Percentiles rank a stretch among this genome's conserved stretches.
Conservation (phyloP, 2,329 filamentous ascomycete species). For the Pseudohalonectria lignicola region DNA sequence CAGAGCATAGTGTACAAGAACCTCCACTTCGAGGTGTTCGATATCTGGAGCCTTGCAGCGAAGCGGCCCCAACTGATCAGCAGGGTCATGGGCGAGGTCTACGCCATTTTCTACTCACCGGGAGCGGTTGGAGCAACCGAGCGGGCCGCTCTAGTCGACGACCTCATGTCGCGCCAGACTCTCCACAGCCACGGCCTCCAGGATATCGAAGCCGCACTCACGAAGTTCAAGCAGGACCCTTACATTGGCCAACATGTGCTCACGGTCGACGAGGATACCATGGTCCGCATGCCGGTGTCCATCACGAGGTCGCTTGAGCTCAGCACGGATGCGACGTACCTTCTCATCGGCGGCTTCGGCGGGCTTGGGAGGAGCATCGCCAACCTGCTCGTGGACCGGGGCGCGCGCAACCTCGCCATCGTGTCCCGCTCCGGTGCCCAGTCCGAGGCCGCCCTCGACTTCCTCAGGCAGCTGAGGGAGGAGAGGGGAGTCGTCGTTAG, state of each 20-base stretch:
- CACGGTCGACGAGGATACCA: too few relatives aligned
- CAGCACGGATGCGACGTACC: too few relatives aligned
- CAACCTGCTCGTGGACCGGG: slow-evolving; percentile 31
- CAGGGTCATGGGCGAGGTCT: slow-evolving; percentile 3
- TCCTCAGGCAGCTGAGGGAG: slow-evolving; percentile 21
- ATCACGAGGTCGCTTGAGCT: too few relatives aligned
- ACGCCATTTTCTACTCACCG: too few relatives aligned
- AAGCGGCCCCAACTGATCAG: slow-evolving; percentile 5
- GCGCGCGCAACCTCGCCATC: slow-evolving; percentile 40
- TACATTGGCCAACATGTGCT: too few relatives aligned
- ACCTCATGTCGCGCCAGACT: too few relatives aligned
- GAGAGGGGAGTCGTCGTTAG: slow-evolving; percentile 19
- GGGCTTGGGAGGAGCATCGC: slow-evolving; percentile 45
- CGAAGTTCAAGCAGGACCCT: too few relatives aligned
- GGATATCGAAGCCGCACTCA: too few relatives aligned
- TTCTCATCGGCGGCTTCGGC: slow-evolving; percentile 45
- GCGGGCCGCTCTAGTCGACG: too few relatives aligned
- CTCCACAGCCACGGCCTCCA: too few relatives aligned
- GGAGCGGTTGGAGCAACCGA: too few relatives aligned
- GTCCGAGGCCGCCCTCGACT: slow-evolving; percentile 13
- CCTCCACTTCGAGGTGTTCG: slow-evolving; percentile 11
- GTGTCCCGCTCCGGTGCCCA: slow-evolving; percentile 36
- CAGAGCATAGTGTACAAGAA: slow-evolving; percentile 7
- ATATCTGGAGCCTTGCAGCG: slow-evolving; percentile 8
- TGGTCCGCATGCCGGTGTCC: too few relatives aligned